Evolutionary conservation across 495 filamentous ascomycete genomes (phyloP).

Genomic region (Penicillium cinerascens): DNA sequence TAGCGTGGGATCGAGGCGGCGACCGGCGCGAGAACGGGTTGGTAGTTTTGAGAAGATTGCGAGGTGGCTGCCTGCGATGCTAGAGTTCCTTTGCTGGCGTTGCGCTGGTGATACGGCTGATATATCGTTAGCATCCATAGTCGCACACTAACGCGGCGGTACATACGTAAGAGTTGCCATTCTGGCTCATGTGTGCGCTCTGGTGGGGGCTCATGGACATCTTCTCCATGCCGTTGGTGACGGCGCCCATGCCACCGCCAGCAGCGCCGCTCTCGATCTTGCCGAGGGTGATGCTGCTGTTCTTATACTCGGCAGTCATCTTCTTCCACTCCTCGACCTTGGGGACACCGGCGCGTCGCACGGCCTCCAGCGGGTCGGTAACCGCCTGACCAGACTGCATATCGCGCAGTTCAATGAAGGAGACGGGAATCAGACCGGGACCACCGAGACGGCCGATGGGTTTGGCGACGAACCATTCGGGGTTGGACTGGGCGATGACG

Average conservation of each 20-base stretch:
- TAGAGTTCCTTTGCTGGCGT: constrained; percentile 41
- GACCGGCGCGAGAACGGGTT: constrained; percentile 53
- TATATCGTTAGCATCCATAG: background rate
- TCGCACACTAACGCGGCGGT: background rate
- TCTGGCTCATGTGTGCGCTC: constrained; percentile 38
- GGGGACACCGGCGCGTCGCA: constrained; percentile 87
- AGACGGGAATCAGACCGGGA: constrained; percentile 92
- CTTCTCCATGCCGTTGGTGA: constrained; percentile 71
- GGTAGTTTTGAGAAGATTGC: constrained; percentile 29
- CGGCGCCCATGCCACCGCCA: constrained; percentile 37
- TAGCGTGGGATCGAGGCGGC: constrained; percentile 87
- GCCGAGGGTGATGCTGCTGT: constrained; percentile 93
- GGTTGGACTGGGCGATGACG: constrained; percentile 98
- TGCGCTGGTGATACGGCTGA: constrained; percentile 48
- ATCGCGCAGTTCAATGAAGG: constrained; percentile 94
- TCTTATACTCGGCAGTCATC: constrained; percentile 99
- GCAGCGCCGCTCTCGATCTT: constrained; percentile 63
- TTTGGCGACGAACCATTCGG: constrained; percentile 99
- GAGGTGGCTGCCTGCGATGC: constrained; percentile 25
- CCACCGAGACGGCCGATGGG: constrained; percentile 93
- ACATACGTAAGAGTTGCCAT: constrained; percentile 49
- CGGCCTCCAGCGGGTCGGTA: constrained; percentile 77
- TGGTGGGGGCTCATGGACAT: constrained; percentile 61
- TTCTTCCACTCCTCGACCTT: constrained; percentile 99
- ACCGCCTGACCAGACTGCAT: constrained; percentile 85